Conservation (phyloP, 2,329 filamentous ascomycete genomes). For the Aspergillus phoenicis region DNA sequence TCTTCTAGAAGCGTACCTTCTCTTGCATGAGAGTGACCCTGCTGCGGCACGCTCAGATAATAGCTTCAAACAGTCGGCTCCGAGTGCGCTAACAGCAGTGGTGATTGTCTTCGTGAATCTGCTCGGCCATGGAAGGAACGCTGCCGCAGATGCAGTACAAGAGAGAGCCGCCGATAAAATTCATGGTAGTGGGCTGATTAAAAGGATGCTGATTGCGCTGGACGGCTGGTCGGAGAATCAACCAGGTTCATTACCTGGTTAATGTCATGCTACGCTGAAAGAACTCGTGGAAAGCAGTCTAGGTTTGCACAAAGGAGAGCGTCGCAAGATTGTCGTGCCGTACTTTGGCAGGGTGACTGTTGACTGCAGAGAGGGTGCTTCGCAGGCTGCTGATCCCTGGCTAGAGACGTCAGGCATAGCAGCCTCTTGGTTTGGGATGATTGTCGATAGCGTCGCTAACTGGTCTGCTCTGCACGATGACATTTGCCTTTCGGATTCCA, state of each 20-base stretch:
- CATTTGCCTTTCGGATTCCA: neutral
- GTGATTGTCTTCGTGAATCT: neutral
- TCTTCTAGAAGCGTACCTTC: neutral
- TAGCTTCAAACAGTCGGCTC: neutral
- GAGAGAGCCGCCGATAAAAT: neutral
- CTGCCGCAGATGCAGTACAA: neutral
- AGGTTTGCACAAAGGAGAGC: neutral
- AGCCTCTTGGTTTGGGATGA: no score
- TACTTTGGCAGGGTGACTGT: neutral
- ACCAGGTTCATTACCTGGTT: neutral
- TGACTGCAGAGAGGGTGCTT: neutral
- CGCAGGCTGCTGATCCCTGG: neutral
- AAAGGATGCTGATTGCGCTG: neutral
- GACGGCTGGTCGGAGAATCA: neutral
- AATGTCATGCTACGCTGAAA: neutral
- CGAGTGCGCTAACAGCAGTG: neutral
- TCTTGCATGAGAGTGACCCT: neutral
- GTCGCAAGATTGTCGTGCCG: neutral
- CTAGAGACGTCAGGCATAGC: neutral
- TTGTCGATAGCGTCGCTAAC: neutral
- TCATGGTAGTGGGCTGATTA: neutral
- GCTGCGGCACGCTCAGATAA: neutral
- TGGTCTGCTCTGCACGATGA: neutral
- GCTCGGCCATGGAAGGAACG: neutral
- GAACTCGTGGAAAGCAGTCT: neutral